Conservation (phyloP, 2,329 filamentous ascomycete genomes). For the Exophiala sp. region DNA sequence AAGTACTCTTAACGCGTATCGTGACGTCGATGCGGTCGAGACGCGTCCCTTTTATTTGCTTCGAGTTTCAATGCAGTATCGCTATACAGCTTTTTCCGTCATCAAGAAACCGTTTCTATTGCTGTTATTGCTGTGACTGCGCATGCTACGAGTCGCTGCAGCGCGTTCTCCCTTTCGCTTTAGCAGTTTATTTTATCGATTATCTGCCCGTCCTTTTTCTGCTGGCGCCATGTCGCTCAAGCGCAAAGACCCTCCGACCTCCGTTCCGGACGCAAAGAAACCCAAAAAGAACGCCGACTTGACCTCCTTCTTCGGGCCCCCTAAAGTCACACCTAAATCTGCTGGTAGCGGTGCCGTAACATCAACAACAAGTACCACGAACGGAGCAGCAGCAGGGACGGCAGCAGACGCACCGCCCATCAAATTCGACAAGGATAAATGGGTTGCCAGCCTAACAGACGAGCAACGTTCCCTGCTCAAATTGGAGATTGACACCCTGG, state of each 20-base stretch:
- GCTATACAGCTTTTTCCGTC: too few relatives aligned
- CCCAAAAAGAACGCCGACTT: constrained; percentile 73
- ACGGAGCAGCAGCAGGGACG: too few relatives aligned
- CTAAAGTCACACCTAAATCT: constrained; percentile 50
- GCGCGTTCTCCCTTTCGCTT: too few relatives aligned
- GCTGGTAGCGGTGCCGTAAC: constrained; percentile 28
- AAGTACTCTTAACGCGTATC: too few relatives aligned
- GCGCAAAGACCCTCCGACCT: constrained; percentile 20
- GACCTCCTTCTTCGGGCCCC: constrained; percentile 79
- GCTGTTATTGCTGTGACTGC: too few relatives aligned
- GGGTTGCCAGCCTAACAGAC: constrained; percentile 71
- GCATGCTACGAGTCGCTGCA: too few relatives aligned
- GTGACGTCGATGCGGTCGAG: too few relatives aligned
- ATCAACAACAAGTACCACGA: constrained; percentile 28
- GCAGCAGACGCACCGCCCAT: constrained; percentile 27
- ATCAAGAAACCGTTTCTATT: too few relatives aligned
- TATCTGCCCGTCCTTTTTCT: too few relatives aligned
- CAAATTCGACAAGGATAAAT: constrained; percentile 85
- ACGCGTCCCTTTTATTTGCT: too few relatives aligned
- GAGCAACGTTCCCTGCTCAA: constrained; percentile 81
- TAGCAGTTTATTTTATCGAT: too few relatives aligned
- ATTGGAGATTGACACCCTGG: constrained; percentile 86
- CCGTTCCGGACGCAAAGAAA: constrained; percentile 59
- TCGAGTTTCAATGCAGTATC: too few relatives aligned
- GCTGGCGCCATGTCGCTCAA: constrained; percentile 18